Evolutionary conservation across 768 basidiomycete species (phyloP), one percentile per base, ranked within the genome.

Genomic region (Pleurotus giganteus): DNA sequence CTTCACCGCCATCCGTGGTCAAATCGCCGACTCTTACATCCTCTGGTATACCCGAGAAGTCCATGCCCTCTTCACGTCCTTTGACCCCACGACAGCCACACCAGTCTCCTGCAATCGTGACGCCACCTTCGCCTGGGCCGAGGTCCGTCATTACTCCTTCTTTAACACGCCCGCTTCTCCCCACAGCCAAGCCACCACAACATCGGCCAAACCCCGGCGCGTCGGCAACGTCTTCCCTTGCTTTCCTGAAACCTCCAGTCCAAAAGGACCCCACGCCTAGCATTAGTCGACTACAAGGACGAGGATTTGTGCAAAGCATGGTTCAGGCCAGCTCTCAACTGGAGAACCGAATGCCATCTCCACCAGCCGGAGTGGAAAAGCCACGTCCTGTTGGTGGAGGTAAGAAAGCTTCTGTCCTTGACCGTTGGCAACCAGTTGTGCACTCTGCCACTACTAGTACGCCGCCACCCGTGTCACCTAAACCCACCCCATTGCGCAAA

Each of bases 301-400:
- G 91, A 36, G 91, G 91, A 3, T 92, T 94, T 64, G 91, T 94
- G 2, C 86, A 89, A 67, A 89, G 79, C 58, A 84, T 91, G 73
- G 86, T 94, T 29, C 85, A 87, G 68, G 85, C 78, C 44, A 89
- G 82, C 61, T 73, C 79, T 15, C 74, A 80, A 58, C 66, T 85
- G 4, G 78, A 82, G 56, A 71, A 68, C 15, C n/a, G 56, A 23
- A 36, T 28, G 0, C 39, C 69, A 12, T 62, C 69, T 56, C 69
- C 69, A 46, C 66, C 70, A 8, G 58, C 57, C 47, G 61, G 66
- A 21, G 58, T 69, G n/a, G 70, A 69, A 53, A 74, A 69, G 56
- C 55, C 66, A 55, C 71, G 63, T 45, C 65, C 69, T 34, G 41
- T 51, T 13, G 61, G 65, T 54, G 75, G 64, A 43, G 71, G 67